Evolutionary conservation across 805 yeast genomes (phyloP).

Genomic region (Maudiozyma bulderi): DNA sequence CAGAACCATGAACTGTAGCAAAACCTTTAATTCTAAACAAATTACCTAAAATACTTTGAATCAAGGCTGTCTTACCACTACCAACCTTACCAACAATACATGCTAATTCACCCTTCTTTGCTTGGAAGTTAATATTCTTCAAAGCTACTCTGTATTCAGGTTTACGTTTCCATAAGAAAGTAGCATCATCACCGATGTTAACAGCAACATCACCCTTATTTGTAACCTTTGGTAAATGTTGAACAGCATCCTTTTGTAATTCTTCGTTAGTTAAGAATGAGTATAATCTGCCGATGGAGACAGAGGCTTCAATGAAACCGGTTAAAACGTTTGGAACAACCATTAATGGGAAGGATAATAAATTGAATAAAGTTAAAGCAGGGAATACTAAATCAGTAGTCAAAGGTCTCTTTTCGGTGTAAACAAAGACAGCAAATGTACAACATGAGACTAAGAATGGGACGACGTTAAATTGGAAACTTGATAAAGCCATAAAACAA

Average conservation of each 20-base stretch:
- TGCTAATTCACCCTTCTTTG: constrained; percentile 66
- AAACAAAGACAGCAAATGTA: constrained; percentile 75
- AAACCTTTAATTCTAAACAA: constrained; percentile 66
- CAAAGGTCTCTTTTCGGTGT: constrained; percentile 50
- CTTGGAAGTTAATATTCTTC: constrained; percentile 48
- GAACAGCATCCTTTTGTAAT: constrained; percentile 67
- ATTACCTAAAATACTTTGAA: constrained; percentile 77
- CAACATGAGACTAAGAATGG: constrained; percentile 85
- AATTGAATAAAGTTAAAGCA: constrained; percentile 78
- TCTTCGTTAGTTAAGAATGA: constrained; percentile 68
- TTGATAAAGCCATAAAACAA: constrained; percentile 55
- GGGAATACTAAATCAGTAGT: constrained; percentile 89
- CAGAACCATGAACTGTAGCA: constrained; percentile 60
- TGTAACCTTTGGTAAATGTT: constrained; percentile 33
- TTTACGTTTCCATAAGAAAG: constrained; percentile 69
- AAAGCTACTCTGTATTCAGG: constrained; percentile 63
- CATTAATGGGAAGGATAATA: constrained; percentile 84
- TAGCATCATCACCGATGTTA: constrained; percentile 47
- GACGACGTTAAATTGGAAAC: constrained; percentile 73
- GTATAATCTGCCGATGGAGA: constrained; percentile 65
- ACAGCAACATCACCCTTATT: constrained; percentile 61
- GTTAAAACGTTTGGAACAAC: constrained; percentile 87
- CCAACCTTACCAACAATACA: constrained; percentile 91
- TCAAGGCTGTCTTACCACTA: constrained; percentile 75
- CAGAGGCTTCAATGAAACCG: constrained; percentile 79